A percentile compares a stretch with the other conserved stretches of the same genome.
Conservation (phyloP, 306 rosid genomes). For the Acacia acuminata region DNA sequence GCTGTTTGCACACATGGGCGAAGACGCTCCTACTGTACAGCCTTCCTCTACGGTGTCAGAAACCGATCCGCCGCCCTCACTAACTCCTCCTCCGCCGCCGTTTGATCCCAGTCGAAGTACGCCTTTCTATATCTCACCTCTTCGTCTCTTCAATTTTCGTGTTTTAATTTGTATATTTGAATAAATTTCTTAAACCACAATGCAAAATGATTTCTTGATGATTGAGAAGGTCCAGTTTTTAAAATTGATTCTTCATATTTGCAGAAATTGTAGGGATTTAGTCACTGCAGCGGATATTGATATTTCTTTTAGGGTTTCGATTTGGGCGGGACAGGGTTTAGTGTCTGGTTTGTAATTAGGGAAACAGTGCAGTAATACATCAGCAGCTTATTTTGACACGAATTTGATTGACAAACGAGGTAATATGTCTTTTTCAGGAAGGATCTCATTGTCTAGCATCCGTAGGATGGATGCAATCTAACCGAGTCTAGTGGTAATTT, state of each 20-base stretch:
- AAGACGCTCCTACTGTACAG: neutral
- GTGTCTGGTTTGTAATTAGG: neutral
- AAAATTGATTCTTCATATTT: neutral
- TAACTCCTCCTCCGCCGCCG: conserved; percentile 36
- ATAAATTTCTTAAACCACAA: neutral
- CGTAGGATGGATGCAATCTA: neutral
- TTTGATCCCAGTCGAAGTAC: conserved; percentile 76
- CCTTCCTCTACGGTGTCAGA: neutral
- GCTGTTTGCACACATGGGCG: neutral
- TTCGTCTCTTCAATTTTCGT: neutral
- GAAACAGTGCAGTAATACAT: neutral
- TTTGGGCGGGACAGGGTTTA: neutral
- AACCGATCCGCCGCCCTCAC: conserved; percentile 28
- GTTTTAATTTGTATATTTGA: neutral
- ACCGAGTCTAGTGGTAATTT: neutral
- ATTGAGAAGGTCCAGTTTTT: neutral
- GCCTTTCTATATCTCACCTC: neutral
- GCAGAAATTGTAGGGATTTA: neutral
- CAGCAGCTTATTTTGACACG: neutral
- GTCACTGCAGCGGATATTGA: neutral
- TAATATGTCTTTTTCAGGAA: neutral
- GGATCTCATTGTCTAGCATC: neutral
- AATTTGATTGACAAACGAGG: neutral
- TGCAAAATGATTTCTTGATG: neutral
- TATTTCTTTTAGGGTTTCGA: conserved; percentile 9